Percentiles rank a stretch among this genome's conserved stretches.
Evolutionary conservation across 805 yeast species (phyloP).

Genomic region (Schwanniomyces sp.): DNA sequence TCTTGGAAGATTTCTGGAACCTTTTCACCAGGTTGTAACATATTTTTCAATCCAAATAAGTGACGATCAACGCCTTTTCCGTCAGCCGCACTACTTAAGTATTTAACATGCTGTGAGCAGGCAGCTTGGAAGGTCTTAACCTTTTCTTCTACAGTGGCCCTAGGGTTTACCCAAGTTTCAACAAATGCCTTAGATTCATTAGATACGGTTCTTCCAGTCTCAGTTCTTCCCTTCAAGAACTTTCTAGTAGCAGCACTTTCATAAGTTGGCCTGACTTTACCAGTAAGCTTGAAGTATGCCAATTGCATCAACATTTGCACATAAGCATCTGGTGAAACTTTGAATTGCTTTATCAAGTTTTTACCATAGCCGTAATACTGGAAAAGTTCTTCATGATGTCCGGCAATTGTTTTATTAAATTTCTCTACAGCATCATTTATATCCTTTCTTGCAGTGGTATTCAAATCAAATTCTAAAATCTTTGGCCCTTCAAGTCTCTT

Average conservation of each 20-base stretch:
- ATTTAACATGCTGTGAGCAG: slow-evolving; percentile 67
- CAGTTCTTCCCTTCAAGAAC: slow-evolving; percentile 89
- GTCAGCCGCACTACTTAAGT: slow-evolving; percentile 72
- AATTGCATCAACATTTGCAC: slow-evolving; percentile 89
- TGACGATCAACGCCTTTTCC: slow-evolving; percentile 95
- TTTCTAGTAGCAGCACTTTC: slow-evolving; percentile 95
- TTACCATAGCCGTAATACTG: slow-evolving; percentile 86
- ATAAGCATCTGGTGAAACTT: slow-evolving; percentile 90
- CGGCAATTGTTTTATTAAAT: slow-evolving; percentile 56
- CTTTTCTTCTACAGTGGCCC: slow-evolving; percentile 53
- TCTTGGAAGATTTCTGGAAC: slow-evolving; percentile 72
- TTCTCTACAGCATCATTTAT: slow-evolving; percentile 56
- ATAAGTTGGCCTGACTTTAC: slow-evolving; percentile 83
- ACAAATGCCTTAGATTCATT: slow-evolving; percentile 69
- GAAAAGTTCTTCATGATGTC: slow-evolving; percentile 77
- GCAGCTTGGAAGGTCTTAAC: slow-evolving; percentile 71
- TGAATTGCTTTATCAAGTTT: slow-evolving; percentile 76
- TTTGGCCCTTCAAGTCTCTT: slow-evolving; percentile 10
- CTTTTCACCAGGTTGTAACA: slow-evolving; percentile 56
- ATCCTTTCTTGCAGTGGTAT: slow-evolving; percentile 48
- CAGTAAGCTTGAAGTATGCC: slow-evolving; percentile 82
- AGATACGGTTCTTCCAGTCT: slow-evolving; percentile 85
- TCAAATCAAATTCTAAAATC: slow-evolving; percentile 55
- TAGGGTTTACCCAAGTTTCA: slow-evolving; percentile 64
- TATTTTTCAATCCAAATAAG: slow-evolving; percentile 80